Evolutionary conservation across 805 yeast genomes (phyloP).

Genomic region (Cyberlindnera euphorbiiphila): DNA sequence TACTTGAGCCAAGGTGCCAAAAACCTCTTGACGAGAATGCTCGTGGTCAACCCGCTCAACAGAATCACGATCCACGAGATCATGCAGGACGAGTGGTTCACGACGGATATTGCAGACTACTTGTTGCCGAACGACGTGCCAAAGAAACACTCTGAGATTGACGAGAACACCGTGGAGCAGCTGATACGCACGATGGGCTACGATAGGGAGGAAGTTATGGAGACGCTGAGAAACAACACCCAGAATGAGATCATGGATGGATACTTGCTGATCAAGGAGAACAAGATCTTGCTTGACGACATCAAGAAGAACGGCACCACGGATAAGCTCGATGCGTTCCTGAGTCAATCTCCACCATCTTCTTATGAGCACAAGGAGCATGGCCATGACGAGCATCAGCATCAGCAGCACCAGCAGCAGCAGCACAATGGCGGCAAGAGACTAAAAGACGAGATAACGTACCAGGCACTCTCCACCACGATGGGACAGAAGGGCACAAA

Average conservation of each 20-base stretch:
- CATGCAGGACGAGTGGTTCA: constrained; percentile 93
- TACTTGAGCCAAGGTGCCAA: constrained; percentile 84
- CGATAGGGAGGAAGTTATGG: constrained; percentile 76
- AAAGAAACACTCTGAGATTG: constrained; percentile 38
- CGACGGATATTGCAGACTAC: constrained; percentile 73
- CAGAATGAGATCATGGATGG: constrained; percentile 82
- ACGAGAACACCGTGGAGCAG: constrained; percentile 72
- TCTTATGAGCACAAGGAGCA: constrained; percentile 18
- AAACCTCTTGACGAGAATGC: constrained; percentile 77
- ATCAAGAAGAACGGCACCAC: constrained; percentile 22
- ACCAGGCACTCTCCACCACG: constrained; percentile 30
- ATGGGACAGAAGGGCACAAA: constrained; percentile 33
- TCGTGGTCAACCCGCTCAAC: constrained; percentile 90
- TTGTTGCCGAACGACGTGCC: constrained; percentile 50
- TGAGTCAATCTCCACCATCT: constrained; percentile 55
- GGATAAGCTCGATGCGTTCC: constrained; percentile 54
- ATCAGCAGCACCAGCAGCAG: too few species aligned
- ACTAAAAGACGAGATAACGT: constrained; percentile 32
- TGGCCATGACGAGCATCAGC: constrained; percentile 5
- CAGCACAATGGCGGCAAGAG: constrained; percentile 15
- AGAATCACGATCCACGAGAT: constrained; percentile 91
- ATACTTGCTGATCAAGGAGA: constrained; percentile 76
- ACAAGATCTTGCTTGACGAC: constrained; percentile 60
- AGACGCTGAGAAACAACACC: constrained; percentile 57
- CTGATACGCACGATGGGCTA: constrained; percentile 85